A percentile compares a stretch with the other conserved stretches of the same genome.
phyloP scores from a whole-genome alignment of 345 rosid genomes.

The Brassica juncea region DNA sequence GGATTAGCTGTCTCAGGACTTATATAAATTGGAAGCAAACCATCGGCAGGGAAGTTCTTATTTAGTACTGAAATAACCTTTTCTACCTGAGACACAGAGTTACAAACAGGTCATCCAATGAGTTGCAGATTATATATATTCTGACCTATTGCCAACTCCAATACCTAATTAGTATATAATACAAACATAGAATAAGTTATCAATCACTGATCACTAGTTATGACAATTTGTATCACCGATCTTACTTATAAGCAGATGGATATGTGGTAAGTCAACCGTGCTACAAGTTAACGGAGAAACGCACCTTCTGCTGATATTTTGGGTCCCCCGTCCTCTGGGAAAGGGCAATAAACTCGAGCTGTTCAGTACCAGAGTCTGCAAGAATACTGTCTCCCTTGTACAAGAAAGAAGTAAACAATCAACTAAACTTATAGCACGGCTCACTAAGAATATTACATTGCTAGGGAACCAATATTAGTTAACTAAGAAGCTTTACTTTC shows the following conservation, averaged over 20 bases:
- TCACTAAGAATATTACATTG: no score
- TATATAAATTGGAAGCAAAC: conserved; percentile 89
- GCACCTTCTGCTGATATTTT: conserved; percentile 3
- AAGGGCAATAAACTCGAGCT: neutral
- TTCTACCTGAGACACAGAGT: conserved; percentile 64
- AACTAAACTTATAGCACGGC: neutral
- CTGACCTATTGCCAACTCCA: neutral
- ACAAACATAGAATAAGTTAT: neutral
- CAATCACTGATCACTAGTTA: neutral
- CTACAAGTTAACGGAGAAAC: neutral
- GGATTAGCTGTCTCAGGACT: conserved; percentile 59
- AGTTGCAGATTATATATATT: conserved; percentile 3
- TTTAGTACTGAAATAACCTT: conserved; percentile 63
- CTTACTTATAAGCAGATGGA: neutral
- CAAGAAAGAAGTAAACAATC: neutral
- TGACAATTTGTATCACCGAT: neutral
- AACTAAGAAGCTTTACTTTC: no score
- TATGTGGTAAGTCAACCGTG: neutral
- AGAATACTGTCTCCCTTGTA: conserved; percentile 1
- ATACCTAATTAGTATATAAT: neutral
- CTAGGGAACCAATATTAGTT: no score
- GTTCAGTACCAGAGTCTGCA: neutral
- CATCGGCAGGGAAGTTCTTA: conserved; percentile 85
- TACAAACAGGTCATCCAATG: conserved; percentile 24
- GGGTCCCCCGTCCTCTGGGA: neutral